A percentile compares a stretch with the other conserved stretches of the same genome.
These are phyloP conservation scores for Sorghum bicolor DNA, from an alignment of 176 grass and related monocot species.

Conservation along the genomic window DNA sequence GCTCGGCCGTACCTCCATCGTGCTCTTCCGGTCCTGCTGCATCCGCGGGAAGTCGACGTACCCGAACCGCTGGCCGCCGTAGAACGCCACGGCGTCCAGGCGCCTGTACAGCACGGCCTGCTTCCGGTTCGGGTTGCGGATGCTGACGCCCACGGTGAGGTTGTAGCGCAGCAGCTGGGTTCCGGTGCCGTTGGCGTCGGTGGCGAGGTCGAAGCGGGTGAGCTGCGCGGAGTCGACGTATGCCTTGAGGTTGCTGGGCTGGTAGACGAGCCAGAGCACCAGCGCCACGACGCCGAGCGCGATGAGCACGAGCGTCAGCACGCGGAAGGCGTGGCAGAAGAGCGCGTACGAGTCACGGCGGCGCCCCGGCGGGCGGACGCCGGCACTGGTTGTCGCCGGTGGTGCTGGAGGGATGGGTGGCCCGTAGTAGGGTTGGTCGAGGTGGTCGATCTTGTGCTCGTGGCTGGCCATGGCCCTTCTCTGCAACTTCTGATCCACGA, in stretches of 20 bases:
- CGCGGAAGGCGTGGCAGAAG: slow-evolving; percentile 17
- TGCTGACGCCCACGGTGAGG: slow-evolving; percentile 34
- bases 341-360: not conserved
- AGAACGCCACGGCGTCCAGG: slow-evolving; percentile 50
- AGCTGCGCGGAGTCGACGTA: slow-evolving; percentile 42
- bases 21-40: slow-evolving; percentile 42
- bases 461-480: slow-evolving; percentile 1
- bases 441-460: slow-evolving; percentile 32
- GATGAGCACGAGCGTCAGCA: slow-evolving; percentile 28
- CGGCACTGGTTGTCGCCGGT: not conserved
- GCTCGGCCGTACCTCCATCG: slow-evolving; percentile 1
- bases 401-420: slow-evolving; percentile 8
- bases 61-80: slow-evolving; percentile 31
- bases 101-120: slow-evolving; percentile 44
- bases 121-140: slow-evolving; percentile 61
- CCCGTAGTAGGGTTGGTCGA: slow-evolving; percentile 20
- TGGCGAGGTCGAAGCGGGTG: slow-evolving; percentile 44
- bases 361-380: not conserved
- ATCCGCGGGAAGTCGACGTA: slow-evolving; percentile 14
- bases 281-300: slow-evolving; percentile 36
- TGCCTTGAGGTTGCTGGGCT: slow-evolving; percentile 44
- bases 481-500: not conserved
- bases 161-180: slow-evolving; percentile 32
- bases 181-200: not conserved
- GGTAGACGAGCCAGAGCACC: slow-evolving; percentile 56